These are phyloP conservation scores for Schizosaccharomyces japonicus DNA, from an alignment of 805 yeast genomes.

Conservation along the genomic window DNA sequence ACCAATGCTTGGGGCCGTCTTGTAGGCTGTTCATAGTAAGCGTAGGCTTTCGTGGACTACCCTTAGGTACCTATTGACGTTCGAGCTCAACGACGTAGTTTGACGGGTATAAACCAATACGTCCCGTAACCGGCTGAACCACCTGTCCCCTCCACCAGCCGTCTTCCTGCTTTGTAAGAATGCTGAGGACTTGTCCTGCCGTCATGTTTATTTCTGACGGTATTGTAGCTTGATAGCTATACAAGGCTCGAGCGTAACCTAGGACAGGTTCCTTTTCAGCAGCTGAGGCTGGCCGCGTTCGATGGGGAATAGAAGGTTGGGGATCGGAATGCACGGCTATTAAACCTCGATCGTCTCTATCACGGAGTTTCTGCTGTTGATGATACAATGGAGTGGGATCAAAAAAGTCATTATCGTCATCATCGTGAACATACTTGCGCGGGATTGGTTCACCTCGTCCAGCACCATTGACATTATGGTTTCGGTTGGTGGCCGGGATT, in stretches of 20 bases:
- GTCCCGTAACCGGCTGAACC: slow-evolving; percentile 12
- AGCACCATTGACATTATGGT: too few relatives aligned
- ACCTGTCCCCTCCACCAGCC: slow-evolving; percentile 60
- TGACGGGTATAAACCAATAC: slow-evolving; percentile 1
- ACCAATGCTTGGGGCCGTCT: too few relatives aligned
- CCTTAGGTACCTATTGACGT: too few relatives aligned
- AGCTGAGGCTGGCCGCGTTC: neutral
- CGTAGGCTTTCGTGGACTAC: too few relatives aligned
- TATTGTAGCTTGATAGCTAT: slow-evolving; percentile 33
- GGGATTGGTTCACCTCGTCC: too few relatives aligned
- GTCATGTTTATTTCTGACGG: slow-evolving; percentile 39
- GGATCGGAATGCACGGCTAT: neutral
- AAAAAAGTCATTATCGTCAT: too few relatives aligned
- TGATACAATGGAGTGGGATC: too few relatives aligned
- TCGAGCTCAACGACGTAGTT: neutral
- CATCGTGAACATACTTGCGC: too few relatives aligned
- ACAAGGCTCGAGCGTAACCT: slow-evolving; percentile 22
- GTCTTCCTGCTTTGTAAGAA: slow-evolving; percentile 38
- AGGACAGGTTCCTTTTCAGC: neutral
- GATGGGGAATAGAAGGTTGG: neutral
- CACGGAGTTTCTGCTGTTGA: too few relatives aligned
- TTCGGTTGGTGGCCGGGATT: neutral
- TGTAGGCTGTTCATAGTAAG: too few relatives aligned
- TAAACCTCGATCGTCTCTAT: too few relatives aligned
- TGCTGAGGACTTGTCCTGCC: slow-evolving; percentile 31